A percentile compares a stretch with the other conserved stretches of the same genome.
These are phyloP conservation scores for Russula virescens DNA, from an alignment of 768 basidiomycete species.

Conservation along the genomic window DNA sequence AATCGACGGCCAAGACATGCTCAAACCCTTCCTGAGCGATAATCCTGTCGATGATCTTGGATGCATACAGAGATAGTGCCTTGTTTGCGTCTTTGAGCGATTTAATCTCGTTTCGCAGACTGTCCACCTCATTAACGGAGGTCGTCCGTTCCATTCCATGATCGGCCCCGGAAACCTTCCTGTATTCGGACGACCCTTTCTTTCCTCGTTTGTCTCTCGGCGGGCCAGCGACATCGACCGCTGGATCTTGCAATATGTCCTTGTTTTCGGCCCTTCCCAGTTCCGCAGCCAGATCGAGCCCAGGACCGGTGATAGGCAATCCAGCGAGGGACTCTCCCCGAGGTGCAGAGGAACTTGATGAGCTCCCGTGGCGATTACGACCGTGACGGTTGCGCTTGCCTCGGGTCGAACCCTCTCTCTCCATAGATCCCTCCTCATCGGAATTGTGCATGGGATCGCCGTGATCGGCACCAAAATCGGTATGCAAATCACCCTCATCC, in stretches of 20 bases:
- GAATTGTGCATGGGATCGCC: constrained; percentile 40
- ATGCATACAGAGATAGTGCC: constrained; percentile 89
- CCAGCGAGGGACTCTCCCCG: constrained; percentile 81
- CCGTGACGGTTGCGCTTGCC: constrained; percentile 39
- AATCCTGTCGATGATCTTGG: constrained; percentile 97
- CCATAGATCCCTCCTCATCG: constrained; percentile 28
- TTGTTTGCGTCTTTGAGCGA: constrained; percentile 94
- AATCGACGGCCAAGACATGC: constrained; percentile 92
- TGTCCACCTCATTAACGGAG: constrained; percentile 57
- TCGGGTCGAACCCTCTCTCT: constrained; percentile 32
- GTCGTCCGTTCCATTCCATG: constrained; percentile 40
- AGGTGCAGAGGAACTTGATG: constrained; percentile 45
- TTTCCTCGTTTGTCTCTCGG: constrained; percentile 40
- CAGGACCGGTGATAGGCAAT: constrained; percentile 82
- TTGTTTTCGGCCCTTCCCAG: constrained; percentile 89
- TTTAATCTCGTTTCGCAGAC: constrained; percentile 83
- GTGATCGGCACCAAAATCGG: constrained; percentile 39
- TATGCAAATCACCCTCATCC: constrained; percentile 44
- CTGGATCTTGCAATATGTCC: constrained; percentile 58
- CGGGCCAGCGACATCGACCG: constrained; percentile 47
- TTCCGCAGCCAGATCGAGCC: constrained; percentile 86
- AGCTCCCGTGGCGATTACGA: constrained; percentile 48
- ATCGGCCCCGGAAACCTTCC: constrained; percentile 32
- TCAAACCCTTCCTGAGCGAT: constrained; percentile 96
- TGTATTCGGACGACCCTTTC: constrained; percentile 30